phyloP scores from a whole-genome alignment of 768 basidiomycete genomes.

The Suillus sp. region DNA sequence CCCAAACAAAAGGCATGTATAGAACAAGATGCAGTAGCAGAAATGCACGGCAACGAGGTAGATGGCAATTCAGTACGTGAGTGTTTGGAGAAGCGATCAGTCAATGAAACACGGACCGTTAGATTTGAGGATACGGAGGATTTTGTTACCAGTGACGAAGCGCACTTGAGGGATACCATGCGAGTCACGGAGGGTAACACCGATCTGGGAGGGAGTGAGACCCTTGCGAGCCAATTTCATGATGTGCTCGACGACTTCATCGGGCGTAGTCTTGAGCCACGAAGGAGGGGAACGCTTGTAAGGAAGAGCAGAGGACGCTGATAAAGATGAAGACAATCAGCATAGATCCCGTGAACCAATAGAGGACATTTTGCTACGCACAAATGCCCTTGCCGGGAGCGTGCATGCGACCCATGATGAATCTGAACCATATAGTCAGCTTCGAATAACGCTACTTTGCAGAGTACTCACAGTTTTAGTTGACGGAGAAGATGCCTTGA shows the following conservation, averaged over 20 bases:
- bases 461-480: slow-evolving; percentile 41
- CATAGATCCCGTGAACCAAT: not conserved
- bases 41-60: slow-evolving; percentile 9
- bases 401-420: slow-evolving; percentile 96
- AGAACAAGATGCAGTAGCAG: slow-evolving; percentile 11
- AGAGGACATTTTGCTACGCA: slow-evolving; percentile 45
- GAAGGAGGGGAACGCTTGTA: slow-evolving; percentile 93
- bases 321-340: not conserved
- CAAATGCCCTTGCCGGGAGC: slow-evolving; percentile 99
- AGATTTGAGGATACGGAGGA: slow-evolving; percentile 95
- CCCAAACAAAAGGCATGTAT: slow-evolving; percentile 50
- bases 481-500: slow-evolving; percentile 42
- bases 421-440: slow-evolving; percentile 32
- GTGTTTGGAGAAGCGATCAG: slow-evolving; percentile 1
- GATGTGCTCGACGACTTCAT: slow-evolving; percentile 96
- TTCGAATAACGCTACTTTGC: slow-evolving; percentile 17
- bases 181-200: slow-evolving; percentile 96
- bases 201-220: slow-evolving; percentile 96
- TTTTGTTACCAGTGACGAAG: slow-evolving; percentile 99
- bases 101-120: slow-evolving; percentile 62
- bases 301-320: slow-evolving; percentile 93
- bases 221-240: slow-evolving; percentile 97
- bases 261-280: slow-evolving; percentile 96
- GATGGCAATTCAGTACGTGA: slow-evolving; percentile 28
- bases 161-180: slow-evolving; percentile 98